phyloP scores from a whole-genome alignment of 768 basidiomycete species.

The Bullera alba region DNA sequence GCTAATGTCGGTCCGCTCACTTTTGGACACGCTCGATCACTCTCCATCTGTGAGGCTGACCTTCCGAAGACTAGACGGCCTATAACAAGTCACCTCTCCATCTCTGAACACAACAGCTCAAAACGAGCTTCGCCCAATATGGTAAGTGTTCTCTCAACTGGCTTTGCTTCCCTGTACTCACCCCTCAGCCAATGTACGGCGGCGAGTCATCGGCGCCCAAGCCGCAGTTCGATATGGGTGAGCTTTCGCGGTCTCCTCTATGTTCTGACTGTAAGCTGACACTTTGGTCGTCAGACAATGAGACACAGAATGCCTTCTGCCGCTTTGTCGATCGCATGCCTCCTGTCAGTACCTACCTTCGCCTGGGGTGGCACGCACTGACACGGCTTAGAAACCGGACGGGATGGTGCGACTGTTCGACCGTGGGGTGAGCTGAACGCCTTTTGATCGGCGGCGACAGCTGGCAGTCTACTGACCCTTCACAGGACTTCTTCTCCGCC shows the following conservation, averaged over 20 bases:
- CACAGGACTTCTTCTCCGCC: conserved; percentile 68
- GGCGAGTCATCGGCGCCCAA: conserved; percentile 30
- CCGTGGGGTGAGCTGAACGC: conserved; percentile 50
- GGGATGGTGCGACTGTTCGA: conserved; percentile 85
- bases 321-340: conserved; percentile 48
- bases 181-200: conserved; percentile 31
- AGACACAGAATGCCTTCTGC: conserved; percentile 72
- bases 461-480: not conserved
- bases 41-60: too few relatives aligned
- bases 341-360: conserved; percentile 28
- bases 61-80: too few relatives aligned
- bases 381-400: conserved; percentile 39
- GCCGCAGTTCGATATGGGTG: conserved; percentile 38
- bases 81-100: too few relatives aligned
- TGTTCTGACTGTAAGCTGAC: conserved; percentile 6
- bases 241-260: not conserved
- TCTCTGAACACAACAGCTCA: too few relatives aligned
- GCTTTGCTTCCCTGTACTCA: not conserved
- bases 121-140: too few relatives aligned
- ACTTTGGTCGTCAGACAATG: conserved; percentile 52
- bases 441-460: not conserved
- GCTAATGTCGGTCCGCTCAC: too few relatives aligned
- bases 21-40: too few relatives aligned
- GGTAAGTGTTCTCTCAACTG: too few relatives aligned
- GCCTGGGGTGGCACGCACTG: not conserved